Evolutionary conservation across 331 rosid species (phyloP), one percentile per base, ranked within the genome.

Genomic region (Rhamnella rubrinervis): DNA sequence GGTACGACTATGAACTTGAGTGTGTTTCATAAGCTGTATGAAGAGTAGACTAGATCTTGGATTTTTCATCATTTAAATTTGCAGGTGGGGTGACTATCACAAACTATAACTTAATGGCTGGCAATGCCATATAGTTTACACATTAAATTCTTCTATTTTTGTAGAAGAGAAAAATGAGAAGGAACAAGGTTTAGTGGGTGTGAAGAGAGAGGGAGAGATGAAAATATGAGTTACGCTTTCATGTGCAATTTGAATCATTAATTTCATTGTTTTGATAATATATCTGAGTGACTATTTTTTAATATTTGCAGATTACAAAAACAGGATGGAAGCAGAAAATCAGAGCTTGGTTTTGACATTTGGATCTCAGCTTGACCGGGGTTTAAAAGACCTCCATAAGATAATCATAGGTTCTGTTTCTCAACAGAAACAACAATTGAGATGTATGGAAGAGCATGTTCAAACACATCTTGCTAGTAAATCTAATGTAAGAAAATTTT

Each of bases 401-500:
- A 74, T 80, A 75, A 78, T 93, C 66, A 41, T 81, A n/a, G 97
- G 89, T 52, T 90, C 96, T 40, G 81, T 88, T 75, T 83, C 86
- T 71, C 93, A 88, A 76, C 98, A 90, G 65, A 87, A 87, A 75
- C 78, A 85, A 61, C 96, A 84, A 67, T 76, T 90, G 66, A 82
- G 83, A 78, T 78, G 76, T 85, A 82, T 93, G 89, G 97, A 93
- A 89, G 96, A 90, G 60, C 84, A 83, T 68, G 83, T 65, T 70
- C 61, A 46, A 71, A 71, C 95, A 31, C 59, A 85, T 76, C 84
- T 93, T 63, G 77, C 90, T 6, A 85, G 78, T 50, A 93, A 87
- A 90, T 84, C 71, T 77, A 89, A 90, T 76, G 98, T 90, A 90
- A 85, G 96, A 60, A 53, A 78, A 63, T 35, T 21, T 41, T 60